Conservation (phyloP, 306 rosid genomes). For the Pterocarpus santalinus region DNA sequence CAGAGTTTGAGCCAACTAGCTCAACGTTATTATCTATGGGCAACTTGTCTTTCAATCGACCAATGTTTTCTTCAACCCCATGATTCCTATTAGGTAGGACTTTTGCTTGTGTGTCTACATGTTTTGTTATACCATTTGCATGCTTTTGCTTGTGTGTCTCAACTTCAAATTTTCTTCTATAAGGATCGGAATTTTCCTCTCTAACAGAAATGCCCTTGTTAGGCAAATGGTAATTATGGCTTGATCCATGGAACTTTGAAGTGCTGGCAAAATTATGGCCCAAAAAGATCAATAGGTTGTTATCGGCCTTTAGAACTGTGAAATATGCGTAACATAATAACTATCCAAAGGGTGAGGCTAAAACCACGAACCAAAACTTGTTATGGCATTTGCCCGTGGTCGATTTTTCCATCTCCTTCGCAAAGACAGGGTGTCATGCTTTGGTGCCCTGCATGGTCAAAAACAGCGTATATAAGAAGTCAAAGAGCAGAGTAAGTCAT, state of each 20-base stretch:
- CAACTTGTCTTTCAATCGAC: too few relatives aligned
- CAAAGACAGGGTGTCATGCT: background rate
- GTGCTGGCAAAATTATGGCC: background rate
- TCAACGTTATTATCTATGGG: too few relatives aligned
- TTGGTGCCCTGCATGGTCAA: background rate
- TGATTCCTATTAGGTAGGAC: too few relatives aligned
- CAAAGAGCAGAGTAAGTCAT: background rate
- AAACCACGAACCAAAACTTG: background rate
- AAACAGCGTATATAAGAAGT: background rate
- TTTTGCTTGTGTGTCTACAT: too few relatives aligned
- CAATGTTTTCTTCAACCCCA: background rate
- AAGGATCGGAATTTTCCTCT: background rate
- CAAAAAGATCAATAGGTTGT: background rate
- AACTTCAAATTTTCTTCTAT: background rate
- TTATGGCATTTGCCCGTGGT: background rate
- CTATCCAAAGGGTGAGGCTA: constrained; percentile 4
- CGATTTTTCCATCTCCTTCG: constrained; percentile 21
- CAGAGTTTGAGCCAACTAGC: too few relatives aligned
- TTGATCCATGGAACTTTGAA: background rate
- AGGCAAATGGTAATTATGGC: background rate
- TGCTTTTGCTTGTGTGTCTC: background rate
- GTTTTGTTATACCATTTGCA: background rate
- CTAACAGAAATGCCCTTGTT: background rate
- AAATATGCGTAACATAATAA: constrained; percentile 2
- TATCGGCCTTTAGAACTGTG: background rate